Evolutionary conservation across 1,139 yeast species (phyloP).

Genomic region (Debaryomyces fabryi): DNA sequence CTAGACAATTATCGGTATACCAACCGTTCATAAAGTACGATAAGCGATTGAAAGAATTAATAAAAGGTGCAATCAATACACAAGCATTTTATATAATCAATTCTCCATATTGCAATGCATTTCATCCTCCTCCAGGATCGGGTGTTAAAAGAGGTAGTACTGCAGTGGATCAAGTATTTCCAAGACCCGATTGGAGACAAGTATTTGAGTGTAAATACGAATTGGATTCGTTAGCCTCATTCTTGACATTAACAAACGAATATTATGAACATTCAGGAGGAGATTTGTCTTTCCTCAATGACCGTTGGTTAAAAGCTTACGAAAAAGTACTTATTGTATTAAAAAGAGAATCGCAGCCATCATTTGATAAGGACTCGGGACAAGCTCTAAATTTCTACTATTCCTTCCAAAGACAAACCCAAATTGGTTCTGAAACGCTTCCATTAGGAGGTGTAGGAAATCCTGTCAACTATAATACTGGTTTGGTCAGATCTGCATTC

Average conservation of each 20-base stretch:
- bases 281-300: slow-evolving; percentile 54
- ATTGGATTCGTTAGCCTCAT: slow-evolving; percentile 82
- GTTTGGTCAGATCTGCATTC: slow-evolving; percentile 81
- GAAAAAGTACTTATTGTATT: slow-evolving; percentile 55
- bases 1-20: slow-evolving; percentile 79
- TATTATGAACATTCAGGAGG: slow-evolving; percentile 58
- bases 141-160: slow-evolving; percentile 55
- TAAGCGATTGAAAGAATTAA: slow-evolving; percentile 48
- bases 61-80: slow-evolving; percentile 79
- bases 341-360: slow-evolving; percentile 62
- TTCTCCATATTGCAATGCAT: slow-evolving; percentile 87
- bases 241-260: slow-evolving; percentile 72
- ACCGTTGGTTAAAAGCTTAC: slow-evolving; percentile 63
- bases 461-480: slow-evolving; percentile 74
- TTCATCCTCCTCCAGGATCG: slow-evolving; percentile 78
- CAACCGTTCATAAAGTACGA: slow-evolving; percentile 62
- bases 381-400: slow-evolving; percentile 53
- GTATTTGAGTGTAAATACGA: slow-evolving; percentile 93
- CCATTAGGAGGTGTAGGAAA: slow-evolving; percentile 80
- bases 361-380: slow-evolving; percentile 63
- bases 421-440: slow-evolving; percentile 78
- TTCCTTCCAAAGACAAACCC: slow-evolving; percentile 72
- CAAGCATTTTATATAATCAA: slow-evolving; percentile 65
- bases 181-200: slow-evolving; percentile 66
- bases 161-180: slow-evolving; percentile 66